These are phyloP conservation scores for Entamoeba invadens DNA, from an alignment of 208 protist genomes.

Conservation along the genomic window DNA sequence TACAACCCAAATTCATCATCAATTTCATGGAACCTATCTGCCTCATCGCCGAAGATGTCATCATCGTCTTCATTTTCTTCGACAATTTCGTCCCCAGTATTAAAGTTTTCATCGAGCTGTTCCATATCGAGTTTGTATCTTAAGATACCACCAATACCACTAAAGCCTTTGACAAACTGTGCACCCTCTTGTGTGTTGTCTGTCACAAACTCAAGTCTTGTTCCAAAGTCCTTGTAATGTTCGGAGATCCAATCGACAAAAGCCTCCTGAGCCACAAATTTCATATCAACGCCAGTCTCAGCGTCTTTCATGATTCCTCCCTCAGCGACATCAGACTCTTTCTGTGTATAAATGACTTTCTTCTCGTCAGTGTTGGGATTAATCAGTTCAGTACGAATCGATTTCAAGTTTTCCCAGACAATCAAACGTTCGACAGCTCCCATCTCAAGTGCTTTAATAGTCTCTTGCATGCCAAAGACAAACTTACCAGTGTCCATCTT, in stretches of 20 bases:
- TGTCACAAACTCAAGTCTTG: conserved; percentile 62
- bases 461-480: conserved; percentile 91
- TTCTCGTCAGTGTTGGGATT: conserved; percentile 46
- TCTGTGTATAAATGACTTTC: conserved; percentile 15
- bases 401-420: conserved; percentile 68
- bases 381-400: conserved; percentile 15
- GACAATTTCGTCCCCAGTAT: background rate
- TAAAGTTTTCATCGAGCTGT: background rate
- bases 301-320: conserved; percentile 18
- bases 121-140: conserved; percentile 11
- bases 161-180: conserved; percentile 89
- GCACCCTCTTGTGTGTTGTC: conserved; percentile 77
- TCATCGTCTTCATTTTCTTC: background rate
- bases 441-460: conserved; percentile 70
- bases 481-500: conserved; percentile 73
- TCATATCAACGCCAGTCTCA: conserved; percentile 46
- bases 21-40: background rate
- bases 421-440: conserved; percentile 92
- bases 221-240: conserved; percentile 89
- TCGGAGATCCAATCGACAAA: conserved; percentile 92
- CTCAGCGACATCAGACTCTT: conserved; percentile 50
- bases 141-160: conserved; percentile 67
- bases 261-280: conserved; percentile 60
- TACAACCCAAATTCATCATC: conserved; percentile 2
- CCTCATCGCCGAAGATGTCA: background rate